A percentile compares a stretch with the other conserved stretches of the same genome.
phyloP scores from a whole-genome alignment of 2,329 filamentous ascomycete genomes.

The Diaporthe aspalathi region DNA sequence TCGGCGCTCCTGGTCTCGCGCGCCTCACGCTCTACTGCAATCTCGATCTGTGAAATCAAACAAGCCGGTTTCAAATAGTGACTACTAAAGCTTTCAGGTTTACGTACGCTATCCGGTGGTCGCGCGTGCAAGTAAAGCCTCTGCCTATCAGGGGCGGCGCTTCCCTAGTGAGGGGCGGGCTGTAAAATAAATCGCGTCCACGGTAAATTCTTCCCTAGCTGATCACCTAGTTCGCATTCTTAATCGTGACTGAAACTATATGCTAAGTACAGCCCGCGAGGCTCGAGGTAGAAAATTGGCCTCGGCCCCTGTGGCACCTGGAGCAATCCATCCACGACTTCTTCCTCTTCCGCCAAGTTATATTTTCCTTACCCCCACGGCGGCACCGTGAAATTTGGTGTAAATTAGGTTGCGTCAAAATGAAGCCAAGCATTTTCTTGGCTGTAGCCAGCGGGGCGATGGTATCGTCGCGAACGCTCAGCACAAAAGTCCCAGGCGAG shows the following conservation, averaged over 20 bases:
- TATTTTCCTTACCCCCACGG: not conserved
- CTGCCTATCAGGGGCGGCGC: not conserved
- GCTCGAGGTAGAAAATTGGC: not conserved
- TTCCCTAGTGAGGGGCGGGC: not conserved
- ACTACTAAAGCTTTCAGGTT: too few relatives aligned
- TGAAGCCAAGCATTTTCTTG: not conserved
- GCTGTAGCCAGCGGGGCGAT: not conserved
- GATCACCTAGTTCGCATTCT: not conserved
- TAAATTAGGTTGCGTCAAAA: not conserved
- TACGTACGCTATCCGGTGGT: not conserved
- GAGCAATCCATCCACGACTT: not conserved
- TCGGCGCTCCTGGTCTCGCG: too few relatives aligned
- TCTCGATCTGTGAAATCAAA: too few relatives aligned
- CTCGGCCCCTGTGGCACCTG: not conserved
- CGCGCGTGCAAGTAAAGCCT: not conserved
- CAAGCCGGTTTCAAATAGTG: too few relatives aligned
- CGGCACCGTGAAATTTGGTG: too few relatives aligned
- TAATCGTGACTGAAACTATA: not conserved
- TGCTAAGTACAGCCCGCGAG: not conserved
- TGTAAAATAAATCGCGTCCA: too few relatives aligned
- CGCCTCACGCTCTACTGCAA: too few relatives aligned
- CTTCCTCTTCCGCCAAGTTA: not conserved
- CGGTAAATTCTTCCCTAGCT: not conserved
- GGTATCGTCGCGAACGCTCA: not conserved
- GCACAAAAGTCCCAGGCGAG: not conserved